Base-by-base conservation (phyloP, 2,329 filamentous ascomycete genomes). In the Colletotrichum sp. region DNA sequence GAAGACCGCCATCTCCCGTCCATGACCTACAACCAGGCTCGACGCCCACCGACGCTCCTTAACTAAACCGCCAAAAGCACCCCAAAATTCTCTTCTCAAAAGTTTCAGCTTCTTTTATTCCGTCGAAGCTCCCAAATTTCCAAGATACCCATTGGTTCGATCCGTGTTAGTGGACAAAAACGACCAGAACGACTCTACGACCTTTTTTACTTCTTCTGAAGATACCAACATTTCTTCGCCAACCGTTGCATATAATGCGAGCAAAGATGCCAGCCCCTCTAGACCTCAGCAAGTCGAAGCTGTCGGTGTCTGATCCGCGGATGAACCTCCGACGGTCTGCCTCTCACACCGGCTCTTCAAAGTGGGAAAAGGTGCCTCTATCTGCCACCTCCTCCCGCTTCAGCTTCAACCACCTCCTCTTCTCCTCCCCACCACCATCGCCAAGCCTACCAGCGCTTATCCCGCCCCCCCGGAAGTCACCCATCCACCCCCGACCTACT, bases 371-470 rank as follows among this genome's bases (percentile, higher is more conserved):
- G 80, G 86, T 83, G 1, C 89, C 90, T 8, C 80, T 90, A 12
- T 93, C 90, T 28, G 90, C 90, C 65, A 93, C 88, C 30, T 93
- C 89, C 38, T 92, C 91, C 21, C 86, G 90, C 62, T 93, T 93
- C 83, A 91, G 86, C 82, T 92, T 94, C 84, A 92, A 92, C 79
- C 91, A 94, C 77, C 88, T 94, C 52, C 86, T 93, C 78, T 92
- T 91, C 82, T 92, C 91, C 30, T 89, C 89, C 2, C 94, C 93
- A 30, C 93, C 93, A 5, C 90, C 90, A 38, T 96, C 93, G 3
- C 94, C 93, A 3, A 91, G 91, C 77, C 89, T 96, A 65, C 94
- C 93, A 14, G 92, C 91, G 16, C 88, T 94, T 69, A 86, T 94
- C 43, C 92, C 92, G 16, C 89, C 92, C 76, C 91, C 91, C 80